Conservation (phyloP, 148 eudicot species). For the Nepenthes mirabilis region DNA sequence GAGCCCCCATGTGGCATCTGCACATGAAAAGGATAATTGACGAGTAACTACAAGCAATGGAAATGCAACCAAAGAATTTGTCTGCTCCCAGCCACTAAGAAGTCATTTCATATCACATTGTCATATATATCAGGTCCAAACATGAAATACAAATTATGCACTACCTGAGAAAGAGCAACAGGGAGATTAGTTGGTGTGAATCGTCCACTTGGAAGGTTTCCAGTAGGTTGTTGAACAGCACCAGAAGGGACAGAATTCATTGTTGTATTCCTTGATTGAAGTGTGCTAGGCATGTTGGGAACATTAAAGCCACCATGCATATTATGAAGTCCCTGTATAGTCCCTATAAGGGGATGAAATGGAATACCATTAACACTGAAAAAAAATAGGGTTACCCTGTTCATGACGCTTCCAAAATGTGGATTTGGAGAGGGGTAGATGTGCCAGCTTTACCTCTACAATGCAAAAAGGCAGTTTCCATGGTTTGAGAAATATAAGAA, state of each 20-base stretch:
- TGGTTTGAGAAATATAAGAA: not conserved
- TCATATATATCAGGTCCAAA: not conserved
- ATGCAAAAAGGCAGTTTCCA: no score
- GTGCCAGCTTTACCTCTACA: no score
- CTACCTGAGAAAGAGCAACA: slow-evolving; percentile 46
- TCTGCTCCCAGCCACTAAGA: not conserved
- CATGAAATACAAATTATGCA: not conserved
- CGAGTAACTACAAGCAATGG: not conserved
- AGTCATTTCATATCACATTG: not conserved
- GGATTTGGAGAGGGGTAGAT: no score
- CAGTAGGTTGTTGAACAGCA: slow-evolving; percentile 47
- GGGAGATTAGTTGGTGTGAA: slow-evolving; percentile 42
- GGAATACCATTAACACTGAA: slow-evolving; percentile 2
- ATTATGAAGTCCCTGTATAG: slow-evolving; percentile 44
- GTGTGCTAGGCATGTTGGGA: slow-evolving; percentile 33
- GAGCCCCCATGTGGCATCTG: slow-evolving; percentile 84
- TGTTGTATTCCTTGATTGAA: slow-evolving; percentile 37
- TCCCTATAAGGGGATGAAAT: slow-evolving; percentile 14
- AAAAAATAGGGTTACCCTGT: no score
- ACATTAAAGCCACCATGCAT: slow-evolving; percentile 39
- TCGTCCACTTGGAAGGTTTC: slow-evolving; percentile 43
- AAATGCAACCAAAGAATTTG: not conserved
- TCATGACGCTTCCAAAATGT: no score
- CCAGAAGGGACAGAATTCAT: slow-evolving; percentile 32
- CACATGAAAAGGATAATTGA: not conserved